Base-by-base conservation (phyloP, 331 rosid species). In the Spiraea crenata region DNA sequence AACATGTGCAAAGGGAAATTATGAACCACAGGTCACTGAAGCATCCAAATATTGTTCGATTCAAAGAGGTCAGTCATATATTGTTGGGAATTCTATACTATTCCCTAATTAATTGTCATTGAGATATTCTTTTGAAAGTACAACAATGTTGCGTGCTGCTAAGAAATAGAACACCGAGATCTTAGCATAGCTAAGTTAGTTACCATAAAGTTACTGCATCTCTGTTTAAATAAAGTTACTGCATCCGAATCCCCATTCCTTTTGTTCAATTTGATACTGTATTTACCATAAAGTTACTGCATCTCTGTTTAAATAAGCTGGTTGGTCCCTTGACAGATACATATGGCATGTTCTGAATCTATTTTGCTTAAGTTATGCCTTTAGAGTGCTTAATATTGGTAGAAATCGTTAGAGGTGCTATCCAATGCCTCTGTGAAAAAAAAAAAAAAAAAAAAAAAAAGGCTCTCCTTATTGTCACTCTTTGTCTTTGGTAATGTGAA, bases 1-100 rank as follows among this genome's bases (percentile, higher is more conserved):
- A 91, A 65, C 81, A 87, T 57, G 96, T 91, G 15, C 87, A 76
- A 50, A 86, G 91, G 79, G 97, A 91, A 70, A 91, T 91, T 84
- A 82, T 91, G 93, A 91, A 91, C 80, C 97, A 91, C 57, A 85
- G 97, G 77, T 91, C 97, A 47, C 65, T 91, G 82, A 87, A 91
- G 87, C 96, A 91, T 79, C 88, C 96, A 31, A 89, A 91, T 82
- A 89, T 89, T 60, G 76, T 87, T 70, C 85, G 87, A 66, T 91
- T 91, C 86, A 91, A 91, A 82, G 96, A 89, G 97, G 93, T 84
- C 16, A 54, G 81, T 76, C 5, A 40, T 68, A 25, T 31, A 17
- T 52, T 10, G 19, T n/a, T 60, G 47, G 70, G 5, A 65, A 12
- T 38, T 15, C 52, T 15, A 48, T 9, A 0, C 31, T 25, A 25